Base-by-base conservation (phyloP, 129 eudicot species). In the Rutidosis leptorrhynchoides region DNA sequence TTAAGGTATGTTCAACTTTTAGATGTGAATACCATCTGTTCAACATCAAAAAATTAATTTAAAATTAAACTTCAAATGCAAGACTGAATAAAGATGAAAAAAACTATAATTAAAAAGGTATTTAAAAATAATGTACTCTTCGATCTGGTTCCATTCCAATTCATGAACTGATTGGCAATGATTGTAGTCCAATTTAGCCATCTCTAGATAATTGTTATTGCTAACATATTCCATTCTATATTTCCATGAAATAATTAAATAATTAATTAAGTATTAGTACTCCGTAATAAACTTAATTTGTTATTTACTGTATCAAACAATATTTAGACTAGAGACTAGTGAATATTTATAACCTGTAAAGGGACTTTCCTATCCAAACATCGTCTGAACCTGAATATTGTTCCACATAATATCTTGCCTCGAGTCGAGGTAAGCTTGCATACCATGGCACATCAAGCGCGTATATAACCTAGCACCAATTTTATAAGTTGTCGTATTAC, bases 141-240 rank as follows among this genome's bases (percentile, higher is more conserved):
- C 79, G 10, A 89, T 70, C 54, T 9, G 51, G 58, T 53, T 76
- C 96, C 93, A 89, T 57, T 89, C 96, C 1, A 55, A 51, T 23
- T 64, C 79, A 49, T 85, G 89, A 33, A 68, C 29, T 25, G 79
- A 73, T 37, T 81, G 87, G 78, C 83, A 80, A 6, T 68, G 69
- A 40, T 82, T 82, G 72, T 72, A 89, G 74, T 89, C 96, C 40
- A 74, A 30, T 65, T 89, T 89, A 3, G 93, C 96, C 1, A 85
- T 83, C 77, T 85, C 93, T 17, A 89, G 83, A 22, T 85, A 83
- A 0, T 19, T 48, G 69, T 85, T 83, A 49, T 83, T 89, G 85
- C 75, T 83, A 43, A 89, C 74, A 56, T 78, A 42, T 1, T 77
- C 68, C 90, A 89, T 83, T 73, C 96, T 85, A 77, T 0, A 69